Percentiles rank a stretch among this genome's conserved stretches.
Evolutionary conservation across 2,329 filamentous ascomycete genomes (phyloP).

Genomic region (Alternaria rosae): DNA sequence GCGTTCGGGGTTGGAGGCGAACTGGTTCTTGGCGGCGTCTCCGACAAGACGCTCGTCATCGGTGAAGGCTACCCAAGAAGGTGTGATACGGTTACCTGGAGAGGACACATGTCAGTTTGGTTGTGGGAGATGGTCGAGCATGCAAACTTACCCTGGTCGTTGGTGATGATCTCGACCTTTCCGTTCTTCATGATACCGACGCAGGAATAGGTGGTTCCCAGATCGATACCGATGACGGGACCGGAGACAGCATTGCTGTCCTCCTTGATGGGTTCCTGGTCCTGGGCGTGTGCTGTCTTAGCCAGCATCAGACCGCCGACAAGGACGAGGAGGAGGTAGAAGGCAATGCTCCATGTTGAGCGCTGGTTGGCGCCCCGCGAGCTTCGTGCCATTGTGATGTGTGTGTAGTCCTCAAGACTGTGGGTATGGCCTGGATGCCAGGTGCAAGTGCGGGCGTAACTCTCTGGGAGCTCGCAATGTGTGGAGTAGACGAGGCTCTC

Average conservation of each 20-base stretch:
- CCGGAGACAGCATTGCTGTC: conserved; percentile 61
- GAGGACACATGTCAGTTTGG: conserved; percentile 32
- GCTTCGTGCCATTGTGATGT: conserved; percentile 63
- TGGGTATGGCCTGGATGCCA: conserved; percentile 24
- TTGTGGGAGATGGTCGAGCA: neutral
- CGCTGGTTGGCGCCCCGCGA: conserved; percentile 72
- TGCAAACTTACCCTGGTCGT: conserved; percentile 50
- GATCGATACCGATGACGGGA: conserved; percentile 77
- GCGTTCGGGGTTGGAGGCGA: conserved; percentile 58
- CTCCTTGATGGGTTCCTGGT: conserved; percentile 69
- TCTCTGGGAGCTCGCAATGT: conserved; percentile 36
- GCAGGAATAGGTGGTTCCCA: conserved; percentile 94
- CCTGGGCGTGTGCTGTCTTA: conserved; percentile 74
- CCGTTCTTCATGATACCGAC: conserved; percentile 72
- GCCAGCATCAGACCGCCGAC: conserved; percentile 84
- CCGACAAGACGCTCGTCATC: conserved; percentile 96
- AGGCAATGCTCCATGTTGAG: conserved; percentile 85
- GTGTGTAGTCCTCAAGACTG: conserved; percentile 25
- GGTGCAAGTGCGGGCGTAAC: conserved; percentile 28
- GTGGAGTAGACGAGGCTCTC: conserved; percentile 32
- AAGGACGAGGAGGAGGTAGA: conserved; percentile 91
- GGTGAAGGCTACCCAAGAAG: conserved; percentile 92
- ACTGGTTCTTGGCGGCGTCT: conserved; percentile 71
- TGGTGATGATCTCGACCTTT: conserved; percentile 54
- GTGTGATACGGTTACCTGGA: conserved; percentile 53